Evolutionary conservation across 768 basidiomycete genomes (phyloP), one percentile per base, ranked within the genome.

Genomic region (Podaxis pistillaris): DNA sequence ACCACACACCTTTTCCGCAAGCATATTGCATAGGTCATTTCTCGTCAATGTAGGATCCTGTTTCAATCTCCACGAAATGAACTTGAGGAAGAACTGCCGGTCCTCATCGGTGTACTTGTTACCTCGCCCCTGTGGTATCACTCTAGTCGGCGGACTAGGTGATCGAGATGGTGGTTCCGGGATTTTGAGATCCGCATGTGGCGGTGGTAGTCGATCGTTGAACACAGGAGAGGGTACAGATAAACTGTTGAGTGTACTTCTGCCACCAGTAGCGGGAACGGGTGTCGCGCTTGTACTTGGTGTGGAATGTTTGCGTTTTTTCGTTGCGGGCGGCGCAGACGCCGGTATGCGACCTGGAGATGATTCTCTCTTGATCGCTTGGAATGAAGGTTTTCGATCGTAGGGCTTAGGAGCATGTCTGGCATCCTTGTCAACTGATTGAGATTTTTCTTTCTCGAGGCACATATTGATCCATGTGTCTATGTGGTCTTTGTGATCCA

Each of bases 101-200:
- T 91, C 90, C 66, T 86, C 86, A 26, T 79, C 74, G 1, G 89
- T 90, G 68, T 86, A 91, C 70, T 75, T 85, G 64, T 88, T 81
- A 54, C 88, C 87, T 60, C 80, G 73, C 12, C 76, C 79, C 57
- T 73, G 74, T 41, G 75, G 77, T 58, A 86, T 75, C 28, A 86
- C 69, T 60, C 71, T 71, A 8, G 79, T 80, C 6, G 89, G 90
- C 24, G 90, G 89, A 2, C 79, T 84, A 1, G 90, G 90, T n/a
- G 86, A 85, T 51, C 87, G 84, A 22, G 85, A 85, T 1, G 89
- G 88, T 13, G 87, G 85, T 7, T 78, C 77, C 5, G 88, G 89
- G 36, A 87, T 76, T 65, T 78, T 81, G 58, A 88, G 75, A 52
- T 85, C 81, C 52, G 83, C 77, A 68, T 88, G 82, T n/a, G 87